Evolutionary conservation across 2,329 filamentous ascomycete species (phyloP).

Genomic region (Calonectria naviculata): DNA sequence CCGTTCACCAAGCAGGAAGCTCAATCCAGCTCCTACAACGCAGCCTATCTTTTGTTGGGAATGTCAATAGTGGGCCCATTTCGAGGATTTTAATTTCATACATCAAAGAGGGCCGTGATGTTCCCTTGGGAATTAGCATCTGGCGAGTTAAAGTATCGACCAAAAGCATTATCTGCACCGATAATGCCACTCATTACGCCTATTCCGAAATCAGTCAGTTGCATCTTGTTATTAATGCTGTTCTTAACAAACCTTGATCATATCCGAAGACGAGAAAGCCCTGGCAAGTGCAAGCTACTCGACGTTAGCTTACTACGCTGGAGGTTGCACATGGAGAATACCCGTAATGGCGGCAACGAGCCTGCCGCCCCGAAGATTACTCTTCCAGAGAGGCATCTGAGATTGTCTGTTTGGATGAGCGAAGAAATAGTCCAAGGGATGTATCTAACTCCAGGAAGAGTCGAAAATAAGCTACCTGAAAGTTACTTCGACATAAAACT

Average conservation of each 20-base stretch:
- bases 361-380: neutral
- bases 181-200: neutral
- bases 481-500: no score
- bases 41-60: neutral
- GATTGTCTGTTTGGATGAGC: no score
- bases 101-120: neutral
- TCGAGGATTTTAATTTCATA: no score
- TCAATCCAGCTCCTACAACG: neutral
- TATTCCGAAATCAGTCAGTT: neutral
- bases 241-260: neutral
- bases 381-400: neutral
- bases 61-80: no score
- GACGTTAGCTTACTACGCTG: neutral
- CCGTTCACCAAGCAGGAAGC: neutral
- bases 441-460: no score
- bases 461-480: no score
- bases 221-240: no score
- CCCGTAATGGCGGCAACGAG: neutral
- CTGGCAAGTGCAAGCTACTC: neutral
- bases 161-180: neutral
- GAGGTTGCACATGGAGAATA: no score
- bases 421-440: no score
- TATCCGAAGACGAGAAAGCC: neutral
- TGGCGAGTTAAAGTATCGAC: neutral
- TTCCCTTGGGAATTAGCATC: neutral